Evolutionary conservation across 2,329 filamentous ascomycete species (phyloP).

Genomic region (Stagonosporopsis vannaccii): DNA sequence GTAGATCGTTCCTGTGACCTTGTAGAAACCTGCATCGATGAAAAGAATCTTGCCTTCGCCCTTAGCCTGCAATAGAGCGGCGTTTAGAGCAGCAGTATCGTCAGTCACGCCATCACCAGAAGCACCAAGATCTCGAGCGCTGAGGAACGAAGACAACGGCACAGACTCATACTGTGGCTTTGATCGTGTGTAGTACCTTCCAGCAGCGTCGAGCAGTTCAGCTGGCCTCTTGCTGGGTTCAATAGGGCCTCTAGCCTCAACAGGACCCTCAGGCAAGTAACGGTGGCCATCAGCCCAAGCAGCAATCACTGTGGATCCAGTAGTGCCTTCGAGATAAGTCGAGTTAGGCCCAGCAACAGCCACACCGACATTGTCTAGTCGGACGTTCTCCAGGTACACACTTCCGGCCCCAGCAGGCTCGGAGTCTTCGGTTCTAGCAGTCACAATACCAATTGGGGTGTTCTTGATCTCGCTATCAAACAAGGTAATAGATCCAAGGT

Average conservation of each 20-base stretch:
- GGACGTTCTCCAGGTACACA: constrained; percentile 67
- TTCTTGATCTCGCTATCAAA: constrained; percentile 64
- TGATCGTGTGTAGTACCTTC: constrained; percentile 58
- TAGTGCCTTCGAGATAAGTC: constrained; percentile 37
- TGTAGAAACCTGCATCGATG: constrained; percentile 65
- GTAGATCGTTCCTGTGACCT: constrained; percentile 62
- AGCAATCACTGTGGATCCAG: constrained; percentile 26
- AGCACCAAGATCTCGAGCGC: constrained; percentile 58
- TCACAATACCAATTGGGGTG: constrained; percentile 59
- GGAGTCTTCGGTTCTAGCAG: constrained; percentile 53
- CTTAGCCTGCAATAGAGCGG: constrained; percentile 69
- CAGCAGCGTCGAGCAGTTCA: constrained; percentile 54
- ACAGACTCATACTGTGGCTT: constrained; percentile 59
- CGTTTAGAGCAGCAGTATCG: constrained; percentile 81
- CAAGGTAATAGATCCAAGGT: constrained; percentile 63
- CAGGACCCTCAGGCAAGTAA: constrained; percentile 50
- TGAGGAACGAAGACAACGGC: constrained; percentile 68
- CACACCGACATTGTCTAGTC: constrained; percentile 56
- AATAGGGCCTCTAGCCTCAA: constrained; percentile 54
- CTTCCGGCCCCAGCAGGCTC: constrained; percentile 57
- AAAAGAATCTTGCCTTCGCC: constrained; percentile 62
- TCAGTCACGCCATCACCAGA: constrained; percentile 86
- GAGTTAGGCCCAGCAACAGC: constrained; percentile 34
- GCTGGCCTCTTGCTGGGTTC: constrained; percentile 51
- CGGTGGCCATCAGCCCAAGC: constrained; percentile 47